phyloP scores from a whole-genome alignment of 2,329 filamentous ascomycete species.

The Penicillium corylophilum region DNA sequence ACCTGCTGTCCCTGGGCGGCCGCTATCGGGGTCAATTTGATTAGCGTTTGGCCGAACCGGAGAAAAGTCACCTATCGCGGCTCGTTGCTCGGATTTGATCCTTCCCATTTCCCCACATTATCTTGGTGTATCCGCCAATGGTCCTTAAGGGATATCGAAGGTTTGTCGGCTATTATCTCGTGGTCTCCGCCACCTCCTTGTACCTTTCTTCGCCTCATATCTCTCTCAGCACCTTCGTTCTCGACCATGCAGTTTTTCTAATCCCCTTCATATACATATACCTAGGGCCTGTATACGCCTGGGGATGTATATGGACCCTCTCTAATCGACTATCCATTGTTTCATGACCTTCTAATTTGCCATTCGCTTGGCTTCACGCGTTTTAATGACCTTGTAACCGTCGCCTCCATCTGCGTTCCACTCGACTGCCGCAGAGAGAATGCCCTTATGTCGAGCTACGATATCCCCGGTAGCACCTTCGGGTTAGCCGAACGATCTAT shows the following conservation, averaged over 20 bases:
- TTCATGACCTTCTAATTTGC: background rate
- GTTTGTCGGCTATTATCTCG: slow-evolving; percentile 8
- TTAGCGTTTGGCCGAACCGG: slow-evolving; percentile 4
- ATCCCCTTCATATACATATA: slow-evolving; percentile 6
- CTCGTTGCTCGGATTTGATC: background rate
- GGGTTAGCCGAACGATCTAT: slow-evolving; percentile 12
- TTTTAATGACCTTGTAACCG: background rate
- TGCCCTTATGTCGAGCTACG: slow-evolving; percentile 22
- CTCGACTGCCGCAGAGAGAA: slow-evolving; percentile 9
- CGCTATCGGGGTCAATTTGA: slow-evolving; percentile 2
- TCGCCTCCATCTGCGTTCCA: background rate
- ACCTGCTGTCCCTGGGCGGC: background rate
- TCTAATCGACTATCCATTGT: background rate
- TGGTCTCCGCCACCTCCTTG: slow-evolving; percentile 18
- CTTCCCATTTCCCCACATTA: background rate
- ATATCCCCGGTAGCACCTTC: slow-evolving; percentile 12
- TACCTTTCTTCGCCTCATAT: slow-evolving; percentile 13
- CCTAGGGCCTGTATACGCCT: background rate
- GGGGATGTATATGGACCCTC: background rate
- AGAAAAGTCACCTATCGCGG: background rate
- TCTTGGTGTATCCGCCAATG: background rate
- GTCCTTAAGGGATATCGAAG: slow-evolving; percentile 1
- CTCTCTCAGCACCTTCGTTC: slow-evolving; percentile 1
- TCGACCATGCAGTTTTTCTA: background rate
- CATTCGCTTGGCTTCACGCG: background rate